phyloP scores from a whole-genome alignment of 345 rosid genomes.

The Eucalyptus regnans region DNA sequence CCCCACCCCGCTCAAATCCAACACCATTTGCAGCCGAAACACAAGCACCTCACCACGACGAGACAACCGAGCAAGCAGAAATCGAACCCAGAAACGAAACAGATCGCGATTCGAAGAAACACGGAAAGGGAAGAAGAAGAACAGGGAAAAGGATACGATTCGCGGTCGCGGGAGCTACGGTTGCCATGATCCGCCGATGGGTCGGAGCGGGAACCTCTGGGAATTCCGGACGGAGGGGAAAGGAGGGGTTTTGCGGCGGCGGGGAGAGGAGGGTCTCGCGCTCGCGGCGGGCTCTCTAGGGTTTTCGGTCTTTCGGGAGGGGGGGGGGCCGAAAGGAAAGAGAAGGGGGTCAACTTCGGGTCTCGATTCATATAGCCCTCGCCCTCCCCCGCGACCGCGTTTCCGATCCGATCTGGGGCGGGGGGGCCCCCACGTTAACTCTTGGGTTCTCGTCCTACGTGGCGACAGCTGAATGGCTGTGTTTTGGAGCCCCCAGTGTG shows the following conservation, averaged over 20 bases:
- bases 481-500: not conserved
- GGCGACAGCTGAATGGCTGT: not conserved
- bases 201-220: not conserved
- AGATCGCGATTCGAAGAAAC: not conserved
- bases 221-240: not conserved
- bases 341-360: not conserved
- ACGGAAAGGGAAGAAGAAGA: conserved; percentile 24
- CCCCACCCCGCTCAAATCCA: not conserved
- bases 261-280: not conserved
- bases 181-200: conserved; percentile 30
- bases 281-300: conserved; percentile 2
- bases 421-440: not conserved
- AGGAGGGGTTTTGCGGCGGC: not conserved
- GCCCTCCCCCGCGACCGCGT: not conserved
- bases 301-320: conserved; percentile 12
- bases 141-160: conserved; percentile 61
- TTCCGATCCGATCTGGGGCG: not conserved
- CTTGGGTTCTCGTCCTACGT: not conserved
- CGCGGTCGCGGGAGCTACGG: conserved; percentile 40
- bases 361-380: conserved; percentile 45
- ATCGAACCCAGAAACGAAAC: not conserved
- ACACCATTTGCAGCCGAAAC: not conserved
- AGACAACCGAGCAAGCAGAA: not conserved
- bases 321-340: not conserved
- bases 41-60: not conserved